Conservation (phyloP, 345 rosid genomes). For the Melaleuca alternifolia region DNA sequence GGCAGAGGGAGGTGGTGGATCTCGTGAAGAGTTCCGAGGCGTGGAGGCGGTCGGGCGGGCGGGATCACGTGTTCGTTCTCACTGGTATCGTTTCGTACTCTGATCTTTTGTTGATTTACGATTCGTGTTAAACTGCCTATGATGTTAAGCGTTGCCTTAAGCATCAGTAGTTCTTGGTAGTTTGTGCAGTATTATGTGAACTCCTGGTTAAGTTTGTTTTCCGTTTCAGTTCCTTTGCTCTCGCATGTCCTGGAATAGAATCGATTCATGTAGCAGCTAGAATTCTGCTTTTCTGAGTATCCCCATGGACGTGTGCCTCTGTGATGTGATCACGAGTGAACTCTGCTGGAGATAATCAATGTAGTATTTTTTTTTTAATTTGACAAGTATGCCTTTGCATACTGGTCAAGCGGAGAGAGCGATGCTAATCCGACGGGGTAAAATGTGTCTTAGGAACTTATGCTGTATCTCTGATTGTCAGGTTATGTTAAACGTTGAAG, state of each 20-base stretch:
- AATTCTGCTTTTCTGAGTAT: too few species aligned
- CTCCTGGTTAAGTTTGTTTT: neutral
- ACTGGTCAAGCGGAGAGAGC: neutral
- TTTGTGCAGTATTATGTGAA: neutral
- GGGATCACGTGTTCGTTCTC: conserved; percentile 90
- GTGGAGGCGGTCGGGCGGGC: conserved; percentile 75
- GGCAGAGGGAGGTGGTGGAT: conserved; percentile 68
- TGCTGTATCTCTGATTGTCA: conserved; percentile 43
- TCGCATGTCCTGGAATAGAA: neutral
- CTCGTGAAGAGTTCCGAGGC: conserved; percentile 50
- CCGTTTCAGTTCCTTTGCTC: neutral
- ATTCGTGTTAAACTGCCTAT: neutral
- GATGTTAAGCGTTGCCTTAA: neutral
- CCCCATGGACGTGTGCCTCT: neutral
- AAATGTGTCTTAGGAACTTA: conserved; percentile 34
- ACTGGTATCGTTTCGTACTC: conserved; percentile 35
- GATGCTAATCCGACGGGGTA: neutral
- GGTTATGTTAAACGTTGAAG: conserved; percentile 74
- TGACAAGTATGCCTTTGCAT: neutral
- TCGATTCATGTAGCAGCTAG: neutral
- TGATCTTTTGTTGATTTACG: neutral
- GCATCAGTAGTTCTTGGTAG: neutral
- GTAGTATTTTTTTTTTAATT: neutral
- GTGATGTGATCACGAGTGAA: neutral
- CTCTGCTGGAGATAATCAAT: neutral